Conservation (phyloP, 352 stramenopile genomes). For the Pythium sp. region DNA sequence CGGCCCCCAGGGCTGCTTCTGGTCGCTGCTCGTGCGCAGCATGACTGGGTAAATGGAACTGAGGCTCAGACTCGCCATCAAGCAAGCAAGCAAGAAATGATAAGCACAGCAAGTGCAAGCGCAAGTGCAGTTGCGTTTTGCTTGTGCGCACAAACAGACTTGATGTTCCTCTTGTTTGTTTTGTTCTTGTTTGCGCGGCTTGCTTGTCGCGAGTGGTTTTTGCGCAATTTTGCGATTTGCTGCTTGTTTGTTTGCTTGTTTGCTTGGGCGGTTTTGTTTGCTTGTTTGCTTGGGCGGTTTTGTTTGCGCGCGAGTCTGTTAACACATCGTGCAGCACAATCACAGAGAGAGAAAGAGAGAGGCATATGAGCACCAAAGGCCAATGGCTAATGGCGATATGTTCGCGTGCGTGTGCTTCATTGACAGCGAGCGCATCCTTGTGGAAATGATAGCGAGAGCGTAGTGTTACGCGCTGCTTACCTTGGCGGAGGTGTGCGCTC, state of each 20-base stretch:
- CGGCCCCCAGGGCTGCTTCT: not conserved
- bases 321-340: not conserved
- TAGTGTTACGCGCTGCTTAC: not conserved
- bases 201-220: not conserved
- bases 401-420: not conserved
- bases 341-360: not conserved
- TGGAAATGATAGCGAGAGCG: not conserved
- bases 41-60: constrained; percentile 7
- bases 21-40: constrained; percentile 4
- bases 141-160: not conserved
- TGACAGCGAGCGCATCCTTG: not conserved
- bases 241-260: constrained; percentile 6
- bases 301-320: not conserved
- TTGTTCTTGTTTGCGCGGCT: constrained; percentile 1
- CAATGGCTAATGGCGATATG: not conserved
- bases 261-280: not conserved
- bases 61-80: constrained; percentile 11
- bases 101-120: not conserved
- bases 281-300: constrained; percentile 1
- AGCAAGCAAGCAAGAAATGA: not conserved
- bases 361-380: constrained; percentile 2
- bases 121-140: constrained; percentile 2
- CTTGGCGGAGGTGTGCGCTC: constrained; percentile 2
- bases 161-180: not conserved
- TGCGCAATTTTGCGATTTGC: not conserved